Evolutionary conservation across 345 rosid species (phyloP), one percentile per base, ranked within the genome.

Genomic region (Anacardium occidentale): DNA sequence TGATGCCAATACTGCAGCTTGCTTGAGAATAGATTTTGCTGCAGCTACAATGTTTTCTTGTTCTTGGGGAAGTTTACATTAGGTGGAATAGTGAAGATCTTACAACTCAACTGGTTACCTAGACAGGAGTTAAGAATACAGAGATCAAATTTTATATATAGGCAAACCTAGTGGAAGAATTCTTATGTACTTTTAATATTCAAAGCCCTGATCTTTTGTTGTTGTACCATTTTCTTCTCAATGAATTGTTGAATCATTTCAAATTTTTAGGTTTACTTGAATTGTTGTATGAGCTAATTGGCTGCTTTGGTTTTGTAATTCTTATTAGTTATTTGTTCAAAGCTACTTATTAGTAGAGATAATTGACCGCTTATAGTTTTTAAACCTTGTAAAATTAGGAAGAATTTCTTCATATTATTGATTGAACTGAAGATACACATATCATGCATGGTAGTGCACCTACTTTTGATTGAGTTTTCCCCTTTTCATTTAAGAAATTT

Each of bases 121-220:
- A 63, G 65, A 64, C 66, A 75, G 69, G 65, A 71, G 68, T 60
- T 73, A 78, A 79, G 79, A 56, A 74, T 70, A 76, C 72, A 73
- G 73, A 68, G 76, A 72, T 64, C 68, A 50, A 68, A 40, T 67
- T 74, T 82, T 69, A 57, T 71, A 58, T 75, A 80, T 83, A 81
- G 82, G 78, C 60, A 67, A n/a, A 44, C 68, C 70, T 68, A 73
- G 78, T 61, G 47, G 47, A 71, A 63, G 69, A 66, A 79, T 82
- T 74, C 83, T 78, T 74, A 62, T 72, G 81, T 70, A 67, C 26
- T 67, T 84, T 84, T 78, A 29, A 64, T 58, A 25, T 34, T 61
- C 68, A 48, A 26, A 59, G 37, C 10, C 3, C 42, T 45, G 18
- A 45, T 44, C 59, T 45, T 51, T 24, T 14, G n/a, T 45, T 64